Base-by-base conservation (phyloP, 176 grass and related monocot genomes). In the Eremochloa ophiuroides region DNA sequence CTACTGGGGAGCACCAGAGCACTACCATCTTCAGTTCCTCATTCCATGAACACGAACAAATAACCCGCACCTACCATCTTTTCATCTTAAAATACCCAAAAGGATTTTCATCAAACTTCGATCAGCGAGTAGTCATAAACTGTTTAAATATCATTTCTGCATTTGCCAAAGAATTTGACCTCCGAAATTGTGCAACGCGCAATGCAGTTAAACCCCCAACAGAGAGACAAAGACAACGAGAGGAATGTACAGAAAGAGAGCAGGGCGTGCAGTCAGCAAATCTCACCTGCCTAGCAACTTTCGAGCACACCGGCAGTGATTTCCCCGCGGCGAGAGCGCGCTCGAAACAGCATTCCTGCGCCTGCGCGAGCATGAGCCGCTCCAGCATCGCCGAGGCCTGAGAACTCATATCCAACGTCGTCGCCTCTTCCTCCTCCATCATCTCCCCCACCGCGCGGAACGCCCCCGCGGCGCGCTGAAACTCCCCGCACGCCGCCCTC, bases 291-390 rank as follows among this genome's bases (percentile, higher is more conserved):
- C 79, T 80, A 62, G 94, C 91, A 15, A 97, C 83, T 82, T 97
- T 97, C 13, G 94, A 92, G 80, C 91, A 97, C 4, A 87, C 80
- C 2, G 50, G 48, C 3, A 81, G 56, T 9, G 92, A 85, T 39
- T 83, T 94, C 5, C 80, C 81, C 6, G 83, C 89, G 2, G 82
- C 77, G 13, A 97, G 46, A 31, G 87, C 94, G 25, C 91, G 89
- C 85, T 97, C 89, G 69, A 97, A 94, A 82, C 89, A 94, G 81
- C 92, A 97, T 74, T 94, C 89, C 83, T 97, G 92, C 39, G 92
- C 92, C 83, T 97, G 92, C 34, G 95, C 92, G 31, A 97, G 92
- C 94, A 97, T 97, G 39, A 97, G 80, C 68, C 55, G 73, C 76
- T 93, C 92, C 84, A 97, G 76, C 92, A 94, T 87, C 62, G 55